phyloP scores from a whole-genome alignment of 129 eudicot genomes.

The Dittrichia graveolens region DNA sequence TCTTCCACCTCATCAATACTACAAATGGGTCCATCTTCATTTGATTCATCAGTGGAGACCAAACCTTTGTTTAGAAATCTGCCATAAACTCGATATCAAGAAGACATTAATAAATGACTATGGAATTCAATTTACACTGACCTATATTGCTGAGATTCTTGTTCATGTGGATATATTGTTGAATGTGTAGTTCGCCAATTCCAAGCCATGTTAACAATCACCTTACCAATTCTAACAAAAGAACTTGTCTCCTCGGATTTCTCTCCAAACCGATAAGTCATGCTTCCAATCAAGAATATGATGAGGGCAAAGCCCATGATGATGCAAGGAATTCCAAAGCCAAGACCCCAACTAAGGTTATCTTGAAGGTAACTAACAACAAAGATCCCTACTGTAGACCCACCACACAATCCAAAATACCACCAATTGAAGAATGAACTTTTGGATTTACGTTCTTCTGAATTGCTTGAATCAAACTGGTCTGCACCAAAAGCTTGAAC shows the following conservation, averaged over 20 bases:
- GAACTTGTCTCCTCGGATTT: constrained; percentile 37
- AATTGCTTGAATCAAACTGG: constrained; percentile 58
- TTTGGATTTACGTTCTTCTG: constrained; percentile 49
- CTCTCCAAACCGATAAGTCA: constrained; percentile 42
- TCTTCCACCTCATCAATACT: constrained; percentile 47
- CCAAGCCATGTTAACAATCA: constrained; percentile 37
- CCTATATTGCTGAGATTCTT: constrained; percentile 41
- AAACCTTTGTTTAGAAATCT: constrained; percentile 60
- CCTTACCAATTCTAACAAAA: constrained; percentile 36
- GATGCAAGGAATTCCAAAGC: constrained; percentile 66
- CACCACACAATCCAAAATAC: constrained; percentile 47
- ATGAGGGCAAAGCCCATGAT: constrained; percentile 45
- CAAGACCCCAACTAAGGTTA: constrained; percentile 62
- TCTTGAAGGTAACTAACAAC: constrained; percentile 59
- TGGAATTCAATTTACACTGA: constrained; percentile 6
- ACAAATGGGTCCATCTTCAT: constrained; percentile 29
- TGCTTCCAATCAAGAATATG: constrained; percentile 50
- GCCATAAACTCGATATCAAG: neutral
- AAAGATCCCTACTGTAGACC: constrained; percentile 32
- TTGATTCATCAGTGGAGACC: constrained; percentile 22
- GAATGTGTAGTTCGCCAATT: constrained; percentile 34
- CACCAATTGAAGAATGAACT: constrained; percentile 79
- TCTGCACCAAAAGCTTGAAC: constrained; percentile 74
- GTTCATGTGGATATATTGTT: constrained; percentile 25
- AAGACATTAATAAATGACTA: neutral